Conservation (phyloP, 495 filamentous ascomycete species). For the Penicillium antarcticum region DNA sequence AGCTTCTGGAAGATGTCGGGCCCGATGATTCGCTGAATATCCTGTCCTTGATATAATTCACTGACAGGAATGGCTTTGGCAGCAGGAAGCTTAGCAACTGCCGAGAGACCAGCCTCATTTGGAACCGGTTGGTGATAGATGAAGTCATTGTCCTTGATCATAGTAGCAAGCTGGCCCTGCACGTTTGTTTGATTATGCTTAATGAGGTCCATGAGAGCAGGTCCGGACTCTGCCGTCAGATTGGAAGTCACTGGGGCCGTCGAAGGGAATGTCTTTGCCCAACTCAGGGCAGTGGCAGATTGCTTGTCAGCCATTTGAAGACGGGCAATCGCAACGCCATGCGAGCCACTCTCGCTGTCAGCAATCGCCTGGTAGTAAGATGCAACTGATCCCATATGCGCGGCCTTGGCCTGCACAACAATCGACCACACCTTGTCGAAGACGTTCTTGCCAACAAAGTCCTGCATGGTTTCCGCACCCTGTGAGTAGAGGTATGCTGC, state of each 20-base stretch:
- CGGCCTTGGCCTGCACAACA: constrained; percentile 82
- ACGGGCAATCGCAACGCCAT: constrained; percentile 82
- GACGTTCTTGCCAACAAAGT: constrained; percentile 84
- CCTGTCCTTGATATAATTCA: constrained; percentile 93
- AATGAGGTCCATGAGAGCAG: constrained; percentile 69
- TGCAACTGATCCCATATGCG: constrained; percentile 78
- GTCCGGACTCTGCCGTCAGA: constrained; percentile 72
- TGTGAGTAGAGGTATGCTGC: constrained; percentile 84
- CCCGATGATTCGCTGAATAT: constrained; percentile 94
- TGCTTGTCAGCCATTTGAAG: constrained; percentile 76
- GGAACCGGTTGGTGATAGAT: constrained; percentile 95
- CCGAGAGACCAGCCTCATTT: constrained; percentile 71
- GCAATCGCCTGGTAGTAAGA: constrained; percentile 94
- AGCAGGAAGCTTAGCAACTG: constrained; percentile 87
- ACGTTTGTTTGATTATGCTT: constrained; percentile 78
- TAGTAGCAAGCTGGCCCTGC: constrained; percentile 71
- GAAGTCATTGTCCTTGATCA: constrained; percentile 93
- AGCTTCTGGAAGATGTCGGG: constrained; percentile 97
- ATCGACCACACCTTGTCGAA: constrained; percentile 96
- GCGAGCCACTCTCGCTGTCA: constrained; percentile 81
- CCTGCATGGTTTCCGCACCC: constrained; percentile 82
- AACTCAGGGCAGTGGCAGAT: constrained; percentile 68
- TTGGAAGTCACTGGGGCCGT: constrained; percentile 79
- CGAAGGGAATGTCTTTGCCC: constrained; percentile 77
- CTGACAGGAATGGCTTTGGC: constrained; percentile 98